Percentiles rank a stretch among this genome's conserved stretches.
These are phyloP conservation scores for Carnegiea gigantea DNA, from an alignment of 179 eudicot genomes.

Conservation along the genomic window DNA sequence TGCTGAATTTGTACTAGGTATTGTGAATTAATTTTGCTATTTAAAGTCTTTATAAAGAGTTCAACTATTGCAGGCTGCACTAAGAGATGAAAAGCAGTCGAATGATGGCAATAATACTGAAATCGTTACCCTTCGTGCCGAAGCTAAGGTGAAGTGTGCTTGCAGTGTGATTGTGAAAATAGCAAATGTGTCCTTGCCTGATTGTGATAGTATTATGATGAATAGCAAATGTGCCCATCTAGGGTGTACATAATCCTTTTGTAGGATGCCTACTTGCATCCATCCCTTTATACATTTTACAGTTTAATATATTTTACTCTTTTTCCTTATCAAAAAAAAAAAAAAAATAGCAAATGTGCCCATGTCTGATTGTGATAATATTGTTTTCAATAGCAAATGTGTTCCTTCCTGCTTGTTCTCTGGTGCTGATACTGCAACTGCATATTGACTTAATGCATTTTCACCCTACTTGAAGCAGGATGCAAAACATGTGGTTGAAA, in stretches of 20 bases:
- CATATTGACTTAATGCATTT: constrained; percentile 14
- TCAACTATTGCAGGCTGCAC: constrained; percentile 64
- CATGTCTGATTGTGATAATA: background rate
- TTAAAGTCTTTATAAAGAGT: background rate
- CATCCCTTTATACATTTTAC: too few relatives aligned
- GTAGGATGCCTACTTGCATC: too few relatives aligned
- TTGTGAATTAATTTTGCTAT: background rate
- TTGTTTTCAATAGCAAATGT: background rate
- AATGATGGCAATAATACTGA: constrained; percentile 61
- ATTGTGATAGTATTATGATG: background rate
- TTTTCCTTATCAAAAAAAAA: too few relatives aligned
- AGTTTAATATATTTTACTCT: too few relatives aligned
- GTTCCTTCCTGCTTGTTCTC: constrained; percentile 4
- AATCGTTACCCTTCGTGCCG: constrained; percentile 52
- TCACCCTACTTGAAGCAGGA: constrained; percentile 44
- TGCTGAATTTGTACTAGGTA: constrained; percentile 4
- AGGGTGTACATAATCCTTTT: too few relatives aligned
- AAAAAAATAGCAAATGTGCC: background rate
- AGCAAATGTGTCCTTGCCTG: constrained; percentile 1
- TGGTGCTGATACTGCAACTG: constrained; percentile 18
- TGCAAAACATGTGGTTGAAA: constrained; percentile 59
- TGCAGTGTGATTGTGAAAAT: background rate
- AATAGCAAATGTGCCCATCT: background rate
- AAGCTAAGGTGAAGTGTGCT: constrained; percentile 54
- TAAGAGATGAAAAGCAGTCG: constrained; percentile 72